Evolutionary conservation across 495 filamentous ascomycete genomes (phyloP), one percentile per base, ranked within the genome.

Genomic region (Jackrogersella minutella): DNA sequence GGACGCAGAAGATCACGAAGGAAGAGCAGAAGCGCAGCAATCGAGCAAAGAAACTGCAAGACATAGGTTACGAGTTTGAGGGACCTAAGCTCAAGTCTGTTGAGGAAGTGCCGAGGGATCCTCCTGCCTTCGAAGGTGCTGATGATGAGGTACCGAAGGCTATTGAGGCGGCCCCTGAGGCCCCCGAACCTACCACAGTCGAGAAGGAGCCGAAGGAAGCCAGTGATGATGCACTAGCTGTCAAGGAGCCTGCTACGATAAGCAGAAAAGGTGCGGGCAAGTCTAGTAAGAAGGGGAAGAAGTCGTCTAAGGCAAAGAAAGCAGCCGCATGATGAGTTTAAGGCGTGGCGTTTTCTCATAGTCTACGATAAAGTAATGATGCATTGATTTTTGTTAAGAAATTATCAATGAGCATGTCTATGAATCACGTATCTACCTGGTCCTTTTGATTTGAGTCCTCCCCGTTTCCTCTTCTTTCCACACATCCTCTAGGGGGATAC

Each of bases 61-160:
- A 79, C 34, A 77, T 97, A 46, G 95, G 88, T 19, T 99, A 99
- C 76, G 90, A 96, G 52, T 91, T 92, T 71, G 86, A 92, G 40
- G 81, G 86, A 8, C 92, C 93, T 2, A 78, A 80, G 62, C 75
- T 97, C 68, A 95, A 89, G 82, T 80, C 81, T 31, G 84, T 92
- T 36, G 85, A 79, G 53, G 77, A 77, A 37, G 61, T 58, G 36
- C 31, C 44, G 6, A 68, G 62, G 34, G 66, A 40, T 40, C 56
- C 59, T 50, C 58, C 58, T 9, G 66, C 61, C 3, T 62, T 73
- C 36, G 73, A 76, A 51, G 75, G 68, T 41, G 76, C 71, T 33
- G 74, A 76, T 49, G 71, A 62, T 28, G 75, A 72, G 41, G 64
- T 71, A 33, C 77, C 74, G 49, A 79, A 84, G 71, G 71, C 68